These are phyloP conservation scores for Cryomyces minteri DNA, from an alignment of 495 filamentous ascomycete species.

Conservation along the genomic window DNA sequence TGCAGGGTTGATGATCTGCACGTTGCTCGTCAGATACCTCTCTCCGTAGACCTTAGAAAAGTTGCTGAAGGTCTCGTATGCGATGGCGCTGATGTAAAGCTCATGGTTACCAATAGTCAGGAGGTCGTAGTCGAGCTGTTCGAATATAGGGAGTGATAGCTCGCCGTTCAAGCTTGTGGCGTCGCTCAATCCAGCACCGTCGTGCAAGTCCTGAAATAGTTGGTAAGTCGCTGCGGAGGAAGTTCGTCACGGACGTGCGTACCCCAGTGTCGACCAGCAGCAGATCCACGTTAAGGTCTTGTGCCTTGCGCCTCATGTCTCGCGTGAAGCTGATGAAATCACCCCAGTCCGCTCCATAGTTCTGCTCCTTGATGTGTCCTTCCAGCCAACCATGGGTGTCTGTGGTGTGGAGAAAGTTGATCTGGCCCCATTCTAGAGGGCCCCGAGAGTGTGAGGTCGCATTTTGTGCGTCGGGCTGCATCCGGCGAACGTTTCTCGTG, in stretches of 20 bases:
- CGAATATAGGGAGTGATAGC: constrained; percentile 22
- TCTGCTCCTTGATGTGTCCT: constrained; percentile 6
- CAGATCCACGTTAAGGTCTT: constrained; percentile 18
- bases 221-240: not conserved
- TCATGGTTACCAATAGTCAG: constrained; percentile 27
- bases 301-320: constrained; percentile 22
- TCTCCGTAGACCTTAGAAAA: constrained; percentile 19
- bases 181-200: constrained; percentile 24
- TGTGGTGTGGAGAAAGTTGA: constrained; percentile 29
- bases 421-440: constrained; percentile 26
- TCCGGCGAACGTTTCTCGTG: constrained; percentile 16
- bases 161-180: constrained; percentile 20
- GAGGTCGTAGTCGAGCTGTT: constrained; percentile 25
- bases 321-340: constrained; percentile 21
- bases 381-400: constrained; percentile 30
- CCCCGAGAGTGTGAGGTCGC: constrained; percentile 17
- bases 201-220: constrained; percentile 18
- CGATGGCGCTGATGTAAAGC: constrained; percentile 17
- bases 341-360: constrained; percentile 19
- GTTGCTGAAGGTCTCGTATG: constrained; percentile 17
- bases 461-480: constrained; percentile 30
- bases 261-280: constrained; percentile 22
- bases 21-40: constrained; percentile 25
- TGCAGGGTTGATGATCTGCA: constrained; percentile 16
- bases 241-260: not conserved